Percentiles rank a stretch among this genome's conserved stretches.
Conservation (phyloP, 768 basidiomycete genomes). For the Mycena capillaripes region DNA sequence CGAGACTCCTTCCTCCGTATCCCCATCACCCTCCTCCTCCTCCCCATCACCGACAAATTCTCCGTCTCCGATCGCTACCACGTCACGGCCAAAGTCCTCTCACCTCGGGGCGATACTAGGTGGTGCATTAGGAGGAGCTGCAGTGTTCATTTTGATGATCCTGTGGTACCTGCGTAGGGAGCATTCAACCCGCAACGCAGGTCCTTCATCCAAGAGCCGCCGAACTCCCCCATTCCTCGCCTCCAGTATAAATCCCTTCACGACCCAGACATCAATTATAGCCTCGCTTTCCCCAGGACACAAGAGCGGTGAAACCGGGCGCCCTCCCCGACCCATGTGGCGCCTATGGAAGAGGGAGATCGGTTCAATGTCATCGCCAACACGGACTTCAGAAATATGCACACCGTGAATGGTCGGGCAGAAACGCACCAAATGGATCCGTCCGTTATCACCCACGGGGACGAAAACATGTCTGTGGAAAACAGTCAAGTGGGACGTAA, state of each 20-base stretch:
- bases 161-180: not conserved
- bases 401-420: not conserved
- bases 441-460: not conserved
- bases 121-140: not conserved
- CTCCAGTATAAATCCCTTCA: slow-evolving; percentile 1
- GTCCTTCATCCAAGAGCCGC: not conserved
- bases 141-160: not conserved
- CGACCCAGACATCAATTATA: not conserved
- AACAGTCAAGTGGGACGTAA: not conserved
- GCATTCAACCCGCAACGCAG: not conserved
- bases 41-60: not conserved
- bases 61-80: not conserved
- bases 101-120: not conserved
- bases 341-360: not conserved
- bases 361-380: not conserved
- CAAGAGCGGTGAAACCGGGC: not conserved
- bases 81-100: not conserved
- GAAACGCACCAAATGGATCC: not conserved
- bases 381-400: not conserved
- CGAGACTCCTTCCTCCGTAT: not conserved
- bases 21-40: not conserved
- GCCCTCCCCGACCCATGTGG: not conserved
- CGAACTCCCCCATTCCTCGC: not conserved
- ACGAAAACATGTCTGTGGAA: not conserved
- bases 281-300: not conserved